Percentiles rank a stretch among this genome's conserved stretches.
These are phyloP conservation scores for Cladobotryum mycophilum DNA, from an alignment of 2,329 filamentous ascomycete genomes.

Conservation along the genomic window DNA sequence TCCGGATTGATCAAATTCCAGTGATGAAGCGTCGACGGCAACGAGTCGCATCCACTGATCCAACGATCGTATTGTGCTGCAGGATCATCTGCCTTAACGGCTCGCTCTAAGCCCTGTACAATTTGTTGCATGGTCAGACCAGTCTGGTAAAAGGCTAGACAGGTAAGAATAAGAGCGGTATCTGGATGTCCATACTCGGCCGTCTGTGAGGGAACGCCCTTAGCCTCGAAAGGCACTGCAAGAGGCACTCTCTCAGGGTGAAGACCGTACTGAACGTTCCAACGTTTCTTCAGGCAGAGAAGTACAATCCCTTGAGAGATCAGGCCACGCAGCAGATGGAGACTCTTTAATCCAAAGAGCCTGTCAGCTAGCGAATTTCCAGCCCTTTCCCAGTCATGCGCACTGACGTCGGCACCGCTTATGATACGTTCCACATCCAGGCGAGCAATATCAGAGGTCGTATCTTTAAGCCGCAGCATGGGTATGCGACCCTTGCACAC, in stretches of 20 bases:
- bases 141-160: slow-evolving; percentile 59
- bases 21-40: slow-evolving; percentile 41
- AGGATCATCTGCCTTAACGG: slow-evolving; percentile 49
- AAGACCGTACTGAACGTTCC: slow-evolving; percentile 60
- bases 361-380: too few relatives aligned
- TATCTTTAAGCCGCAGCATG: slow-evolving; percentile 13
- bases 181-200: slow-evolving; percentile 64
- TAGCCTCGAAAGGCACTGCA: slow-evolving; percentile 40
- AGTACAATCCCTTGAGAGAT: slow-evolving; percentile 39
- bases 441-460: neutral
- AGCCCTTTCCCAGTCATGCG: slow-evolving; percentile 17
- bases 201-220: slow-evolving; percentile 51
- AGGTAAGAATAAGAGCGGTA: slow-evolving; percentile 58
- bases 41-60: slow-evolving; percentile 29
- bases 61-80: slow-evolving; percentile 49
- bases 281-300: slow-evolving; percentile 55
- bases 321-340: too few relatives aligned
- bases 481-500: slow-evolving; percentile 28
- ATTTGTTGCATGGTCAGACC: slow-evolving; percentile 47
- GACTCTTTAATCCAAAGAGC: too few relatives aligned
- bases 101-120: slow-evolving; percentile 39
- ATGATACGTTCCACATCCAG: neutral
- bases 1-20: slow-evolving; percentile 55
- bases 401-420: neutral
- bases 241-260: slow-evolving; percentile 49